Evolutionary conservation across 768 basidiomycete genomes (phyloP).

Genomic region (Tylopilus cervinicoccineus): DNA sequence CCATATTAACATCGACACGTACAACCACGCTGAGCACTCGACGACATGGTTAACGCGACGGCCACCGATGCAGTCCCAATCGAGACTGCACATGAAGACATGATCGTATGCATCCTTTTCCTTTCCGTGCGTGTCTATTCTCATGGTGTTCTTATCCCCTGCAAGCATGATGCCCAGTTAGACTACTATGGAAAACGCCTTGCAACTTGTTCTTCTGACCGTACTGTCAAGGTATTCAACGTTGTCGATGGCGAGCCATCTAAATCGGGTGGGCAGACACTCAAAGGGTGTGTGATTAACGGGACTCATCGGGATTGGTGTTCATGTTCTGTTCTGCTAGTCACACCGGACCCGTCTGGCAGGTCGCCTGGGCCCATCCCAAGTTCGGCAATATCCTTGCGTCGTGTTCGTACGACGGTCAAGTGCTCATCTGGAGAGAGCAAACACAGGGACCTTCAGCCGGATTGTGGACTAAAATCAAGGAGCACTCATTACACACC

Average conservation of each 20-base stretch:
- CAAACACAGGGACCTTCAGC: constrained; percentile 47
- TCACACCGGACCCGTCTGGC: constrained; percentile 97
- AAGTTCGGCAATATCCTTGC: constrained; percentile 96
- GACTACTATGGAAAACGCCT: constrained; percentile 98
- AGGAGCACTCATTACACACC: constrained; percentile 91
- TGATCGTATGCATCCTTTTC: constrained; percentile 64
- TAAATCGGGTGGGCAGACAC: constrained; percentile 62
- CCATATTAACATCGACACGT: not conserved
- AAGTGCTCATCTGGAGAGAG: constrained; percentile 98
- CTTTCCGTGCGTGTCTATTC: not conserved
- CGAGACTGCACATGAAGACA: constrained; percentile 96
- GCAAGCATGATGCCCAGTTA: constrained; percentile 93
- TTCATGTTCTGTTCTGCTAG: constrained; percentile 36
- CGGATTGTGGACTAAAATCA: constrained; percentile 87
- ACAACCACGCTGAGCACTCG: not conserved
- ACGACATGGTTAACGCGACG: constrained; percentile 33
- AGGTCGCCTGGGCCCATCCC: constrained; percentile 97
- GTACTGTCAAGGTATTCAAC: constrained; percentile 93
- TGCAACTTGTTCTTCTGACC: constrained; percentile 94
- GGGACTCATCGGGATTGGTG: not conserved
- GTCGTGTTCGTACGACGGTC: constrained; percentile 97
- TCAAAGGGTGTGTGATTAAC: constrained; percentile 63
- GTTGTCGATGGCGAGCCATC: constrained; percentile 85
- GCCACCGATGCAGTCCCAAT: constrained; percentile 74
- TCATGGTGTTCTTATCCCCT: not conserved